Conservation (phyloP, 1,284 basidiomycete genomes). For the Phenoliferia sp. region DNA sequence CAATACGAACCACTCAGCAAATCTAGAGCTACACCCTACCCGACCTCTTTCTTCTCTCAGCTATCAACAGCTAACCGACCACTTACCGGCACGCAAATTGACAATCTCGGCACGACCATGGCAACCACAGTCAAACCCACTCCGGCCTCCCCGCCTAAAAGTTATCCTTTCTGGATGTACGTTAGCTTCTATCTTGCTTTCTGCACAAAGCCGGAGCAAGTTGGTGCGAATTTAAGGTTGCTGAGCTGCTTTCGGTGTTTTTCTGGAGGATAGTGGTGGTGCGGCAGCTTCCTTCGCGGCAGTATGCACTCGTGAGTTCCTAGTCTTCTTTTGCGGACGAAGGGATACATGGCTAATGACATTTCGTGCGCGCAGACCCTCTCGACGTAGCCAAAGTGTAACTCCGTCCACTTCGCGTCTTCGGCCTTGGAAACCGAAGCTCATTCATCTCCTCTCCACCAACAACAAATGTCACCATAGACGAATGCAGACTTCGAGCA, state of each 20-base stretch:
- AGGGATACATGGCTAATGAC: background rate
- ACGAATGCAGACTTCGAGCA: slow-evolving; percentile 36
- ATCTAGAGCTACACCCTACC: background rate
- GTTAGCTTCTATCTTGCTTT: background rate
- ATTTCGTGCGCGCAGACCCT: slow-evolving; percentile 20
- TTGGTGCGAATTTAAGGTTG: background rate
- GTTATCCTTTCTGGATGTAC: slow-evolving; percentile 31
- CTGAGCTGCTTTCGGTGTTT: background rate
- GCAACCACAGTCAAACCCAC: background rate
- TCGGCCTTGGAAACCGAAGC: background rate
- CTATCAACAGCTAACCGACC: background rate
- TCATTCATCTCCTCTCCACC: background rate
- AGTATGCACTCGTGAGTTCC: slow-evolving; percentile 29
- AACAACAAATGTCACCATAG: slow-evolving; percentile 7
- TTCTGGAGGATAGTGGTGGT: slow-evolving; percentile 8
- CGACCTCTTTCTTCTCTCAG: background rate
- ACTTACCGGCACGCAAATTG: background rate
- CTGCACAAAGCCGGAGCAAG: background rate
- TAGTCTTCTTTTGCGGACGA: background rate
- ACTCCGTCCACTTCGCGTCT: background rate
- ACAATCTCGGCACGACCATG: background rate
- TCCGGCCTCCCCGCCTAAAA: background rate
- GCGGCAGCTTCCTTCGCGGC: slow-evolving; percentile 30
- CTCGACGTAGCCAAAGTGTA: slow-evolving; percentile 37
- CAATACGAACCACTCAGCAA: no score